Evolutionary conservation across 768 basidiomycete genomes (phyloP), one percentile per base, ranked within the genome.

Genomic region (Phallus indusiatus): DNA sequence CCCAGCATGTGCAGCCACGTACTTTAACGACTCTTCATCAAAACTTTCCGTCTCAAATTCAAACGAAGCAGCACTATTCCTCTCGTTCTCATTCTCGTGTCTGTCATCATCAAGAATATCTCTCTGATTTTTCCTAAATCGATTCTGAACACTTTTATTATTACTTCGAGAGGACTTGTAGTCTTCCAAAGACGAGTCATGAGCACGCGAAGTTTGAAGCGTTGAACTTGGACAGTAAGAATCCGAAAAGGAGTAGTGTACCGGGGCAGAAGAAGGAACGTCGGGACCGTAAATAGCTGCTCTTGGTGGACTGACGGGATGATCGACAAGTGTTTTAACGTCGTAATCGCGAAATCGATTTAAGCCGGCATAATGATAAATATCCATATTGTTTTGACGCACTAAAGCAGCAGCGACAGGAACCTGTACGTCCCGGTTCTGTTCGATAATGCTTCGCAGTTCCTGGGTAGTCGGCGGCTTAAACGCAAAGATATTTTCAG

Each of bases 401-500:
- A 28, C 28, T 28, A 28, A 28, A 2, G 28, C 28, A 28, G 28
- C 28, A 66, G 61, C 37, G 54, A 64, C 5, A 62, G 58, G 72
- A 10, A 70, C 60, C 53, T 64, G 69, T 55, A 67, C 68, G 54
- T 68, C 55, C 53, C 60, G 60, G 34, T 69, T 63, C 53, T 68
- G 71, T 53, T 69, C 67, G 28, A n/a, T n/a, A 18, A 35, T n/a
- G n/a, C n/a, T 24, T 36, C 48, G 52, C 54, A 69, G 75, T 59
- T 86, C 83, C 16, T 85, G 84, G 21, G 91, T 89, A 3, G 79
- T 77, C 17, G 91, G 90, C 42, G 91, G 86, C 20, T 84, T 77
- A 72, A 91, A 95, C 0, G 93, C 92, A 72, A 95, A 95, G 62
- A 94, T 88, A 68, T 86, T 87, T 63, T 85, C 92, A 50, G 85